A percentile compares a stretch with the other conserved stretches of the same genome.
These are phyloP conservation scores for Pestalotiopsis fici DNA, from an alignment of 2,329 filamentous ascomycete genomes.

Conservation along the genomic window DNA sequence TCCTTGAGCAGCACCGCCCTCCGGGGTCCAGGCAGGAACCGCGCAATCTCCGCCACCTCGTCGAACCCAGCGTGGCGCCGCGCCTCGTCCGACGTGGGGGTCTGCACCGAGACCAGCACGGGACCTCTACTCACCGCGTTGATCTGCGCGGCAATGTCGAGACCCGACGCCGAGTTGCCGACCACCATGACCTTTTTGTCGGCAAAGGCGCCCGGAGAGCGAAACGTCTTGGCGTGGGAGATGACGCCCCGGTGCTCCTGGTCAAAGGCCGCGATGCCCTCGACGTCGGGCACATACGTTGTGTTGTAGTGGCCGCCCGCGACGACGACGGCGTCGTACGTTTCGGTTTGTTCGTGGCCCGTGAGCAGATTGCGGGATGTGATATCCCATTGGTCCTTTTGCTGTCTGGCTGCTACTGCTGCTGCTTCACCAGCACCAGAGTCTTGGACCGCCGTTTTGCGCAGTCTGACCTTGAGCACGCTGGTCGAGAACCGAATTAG, in stretches of 20 bases:
- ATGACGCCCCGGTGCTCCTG: constrained; percentile 60
- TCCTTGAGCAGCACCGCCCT: constrained; percentile 63
- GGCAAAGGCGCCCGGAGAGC: constrained; percentile 61
- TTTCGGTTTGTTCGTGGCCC: constrained; percentile 37
- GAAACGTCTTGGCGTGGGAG: constrained; percentile 79
- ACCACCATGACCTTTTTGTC: constrained; percentile 79
- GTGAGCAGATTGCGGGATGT: constrained; percentile 52
- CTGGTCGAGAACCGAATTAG: constrained; percentile 71
- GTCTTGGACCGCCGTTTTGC: constrained; percentile 18
- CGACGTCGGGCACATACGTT: constrained; percentile 65
- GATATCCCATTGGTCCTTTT: constrained; percentile 59
- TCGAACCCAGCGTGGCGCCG: constrained; percentile 43
- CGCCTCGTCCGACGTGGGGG: constrained; percentile 46
- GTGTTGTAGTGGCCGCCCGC: constrained; percentile 76
- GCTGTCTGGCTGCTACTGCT: not conserved
- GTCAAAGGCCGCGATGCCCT: constrained; percentile 62
- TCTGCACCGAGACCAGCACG: constrained; percentile 65
- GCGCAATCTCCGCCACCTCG: constrained; percentile 60
- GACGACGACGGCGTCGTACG: constrained; percentile 75
- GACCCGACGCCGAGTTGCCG: constrained; percentile 80
- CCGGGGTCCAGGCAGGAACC: constrained; percentile 52
- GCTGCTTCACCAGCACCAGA: no score
- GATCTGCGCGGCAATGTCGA: constrained; percentile 83
- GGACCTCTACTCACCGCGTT: constrained; percentile 57
- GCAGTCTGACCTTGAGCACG: constrained; percentile 54